Conservation (phyloP, 768 basidiomycete species). For the Leccinum uliginosum region DNA sequence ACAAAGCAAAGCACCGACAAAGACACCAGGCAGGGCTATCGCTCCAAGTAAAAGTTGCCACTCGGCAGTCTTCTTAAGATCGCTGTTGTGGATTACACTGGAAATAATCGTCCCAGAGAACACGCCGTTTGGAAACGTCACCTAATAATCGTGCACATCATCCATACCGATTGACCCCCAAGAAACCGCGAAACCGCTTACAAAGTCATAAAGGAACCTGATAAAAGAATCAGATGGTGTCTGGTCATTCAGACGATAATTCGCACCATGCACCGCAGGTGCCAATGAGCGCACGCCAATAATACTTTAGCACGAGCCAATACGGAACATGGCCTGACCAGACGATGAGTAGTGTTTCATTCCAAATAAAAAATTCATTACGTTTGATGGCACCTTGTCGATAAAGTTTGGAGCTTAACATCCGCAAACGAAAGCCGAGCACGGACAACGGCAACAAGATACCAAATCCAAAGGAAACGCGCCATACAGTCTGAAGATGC, state of each 20-base stretch:
- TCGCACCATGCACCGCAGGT: slow-evolving; percentile 67
- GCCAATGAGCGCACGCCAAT: slow-evolving; percentile 67
- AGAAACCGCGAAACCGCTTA: slow-evolving; percentile 14
- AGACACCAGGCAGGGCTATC: slow-evolving; percentile 60
- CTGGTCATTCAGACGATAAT: not conserved
- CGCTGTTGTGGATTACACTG: slow-evolving; percentile 52
- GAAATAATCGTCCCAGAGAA: slow-evolving; percentile 67
- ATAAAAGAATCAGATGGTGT: slow-evolving; percentile 2
- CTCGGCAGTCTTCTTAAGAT: slow-evolving; percentile 59
- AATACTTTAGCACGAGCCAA: slow-evolving; percentile 50
- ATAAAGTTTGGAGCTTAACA: slow-evolving; percentile 66
- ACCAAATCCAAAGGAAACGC: slow-evolving; percentile 62
- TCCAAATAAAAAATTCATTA: slow-evolving; percentile 23
- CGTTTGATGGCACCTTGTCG: slow-evolving; percentile 62
- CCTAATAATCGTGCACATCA: slow-evolving; percentile 28
- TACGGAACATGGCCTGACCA: slow-evolving; percentile 55
- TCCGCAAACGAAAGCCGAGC: slow-evolving; percentile 67
- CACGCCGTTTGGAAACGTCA: slow-evolving; percentile 71
- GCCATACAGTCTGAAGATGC: slow-evolving; percentile 63
- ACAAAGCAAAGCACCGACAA: slow-evolving; percentile 46
- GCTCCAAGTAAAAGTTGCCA: slow-evolving; percentile 64
- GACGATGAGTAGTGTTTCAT: slow-evolving; percentile 1
- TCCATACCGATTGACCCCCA: not conserved
- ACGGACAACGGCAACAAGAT: slow-evolving; percentile 61
- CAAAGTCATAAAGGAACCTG: slow-evolving; percentile 72